Evolutionary conservation across 2,329 filamentous ascomycete species (phyloP).

Genomic region (Thelonectria olida): DNA sequence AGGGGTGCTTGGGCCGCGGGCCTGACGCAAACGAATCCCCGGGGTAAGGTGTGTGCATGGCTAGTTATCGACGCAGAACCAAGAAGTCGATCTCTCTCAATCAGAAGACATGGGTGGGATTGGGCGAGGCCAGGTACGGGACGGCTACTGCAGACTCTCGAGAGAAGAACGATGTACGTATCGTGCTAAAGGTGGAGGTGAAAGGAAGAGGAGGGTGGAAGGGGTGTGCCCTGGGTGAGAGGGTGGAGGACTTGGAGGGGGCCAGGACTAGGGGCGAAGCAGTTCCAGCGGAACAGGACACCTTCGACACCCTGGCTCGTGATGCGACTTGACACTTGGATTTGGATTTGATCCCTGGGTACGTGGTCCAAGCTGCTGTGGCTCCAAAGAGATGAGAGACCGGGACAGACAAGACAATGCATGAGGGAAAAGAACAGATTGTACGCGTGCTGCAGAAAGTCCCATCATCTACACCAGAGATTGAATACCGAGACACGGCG

Average conservation of each 20-base stretch:
- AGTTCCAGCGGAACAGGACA: conserved; percentile 10
- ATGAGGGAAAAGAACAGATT: background rate
- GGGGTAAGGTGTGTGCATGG: conserved; percentile 17
- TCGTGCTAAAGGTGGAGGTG: background rate
- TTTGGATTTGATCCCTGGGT: background rate
- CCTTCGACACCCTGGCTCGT: conserved; percentile 32
- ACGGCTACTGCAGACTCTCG: background rate
- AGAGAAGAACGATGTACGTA: background rate
- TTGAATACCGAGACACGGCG: conserved; percentile 22
- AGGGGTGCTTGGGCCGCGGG: conserved; percentile 21
- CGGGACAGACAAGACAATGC: background rate
- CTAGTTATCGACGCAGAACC: background rate
- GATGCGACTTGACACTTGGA: conserved; percentile 34
- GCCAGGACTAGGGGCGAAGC: conserved; percentile 24
- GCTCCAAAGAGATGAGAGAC: background rate
- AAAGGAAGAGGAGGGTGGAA: conserved; percentile 1
- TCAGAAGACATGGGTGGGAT: conserved; percentile 25
- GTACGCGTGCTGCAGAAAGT: background rate
- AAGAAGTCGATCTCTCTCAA: conserved; percentile 25
- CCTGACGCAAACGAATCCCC: conserved; percentile 21
- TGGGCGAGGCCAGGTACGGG: conserved; percentile 15
- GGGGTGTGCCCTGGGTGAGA: background rate
- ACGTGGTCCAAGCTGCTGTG: conserved; percentile 1
- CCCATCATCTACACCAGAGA: conserved; percentile 14
- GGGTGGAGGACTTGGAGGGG: background rate